These are phyloP conservation scores for Dendrothele bispora DNA, from an alignment of 768 basidiomycete species.

Conservation along the genomic window DNA sequence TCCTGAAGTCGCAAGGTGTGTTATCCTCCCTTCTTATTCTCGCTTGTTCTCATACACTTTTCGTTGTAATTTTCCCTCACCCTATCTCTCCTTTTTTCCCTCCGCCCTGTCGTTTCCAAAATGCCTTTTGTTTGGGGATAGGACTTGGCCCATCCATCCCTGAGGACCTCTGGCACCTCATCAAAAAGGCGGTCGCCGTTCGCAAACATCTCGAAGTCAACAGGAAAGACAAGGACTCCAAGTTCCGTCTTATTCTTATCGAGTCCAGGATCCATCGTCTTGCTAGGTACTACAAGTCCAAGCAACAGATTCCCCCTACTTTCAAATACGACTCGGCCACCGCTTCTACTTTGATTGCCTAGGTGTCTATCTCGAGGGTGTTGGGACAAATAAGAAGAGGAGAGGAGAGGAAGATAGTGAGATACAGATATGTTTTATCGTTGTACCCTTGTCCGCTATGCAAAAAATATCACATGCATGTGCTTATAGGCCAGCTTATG, in stretches of 20 bases:
- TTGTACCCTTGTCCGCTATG: too few relatives aligned
- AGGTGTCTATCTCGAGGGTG: slow-evolving; percentile 26
- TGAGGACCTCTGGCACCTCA: slow-evolving; percentile 98
- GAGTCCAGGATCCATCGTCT: slow-evolving; percentile 98
- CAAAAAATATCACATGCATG: too few relatives aligned
- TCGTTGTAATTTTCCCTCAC: slow-evolving; percentile 14
- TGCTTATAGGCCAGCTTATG: too few relatives aligned
- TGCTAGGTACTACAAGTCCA: slow-evolving; percentile 98
- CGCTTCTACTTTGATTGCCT: slow-evolving; percentile 89
- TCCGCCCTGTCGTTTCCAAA: slow-evolving; percentile 22
- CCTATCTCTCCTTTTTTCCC: slow-evolving; percentile 13
- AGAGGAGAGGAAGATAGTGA: too few relatives aligned
- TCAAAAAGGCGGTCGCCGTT: slow-evolving; percentile 99
- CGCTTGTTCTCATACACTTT: slow-evolving; percentile 40
- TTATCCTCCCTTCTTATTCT: slow-evolving; percentile 15
- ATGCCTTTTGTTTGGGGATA: slow-evolving; percentile 63
- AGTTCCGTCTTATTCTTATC: slow-evolving; percentile 89
- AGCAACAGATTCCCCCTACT: slow-evolving; percentile 95
- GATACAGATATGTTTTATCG: too few relatives aligned
- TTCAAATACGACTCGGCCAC: slow-evolving; percentile 99
- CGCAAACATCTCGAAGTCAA: slow-evolving; percentile 98
- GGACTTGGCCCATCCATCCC: slow-evolving; percentile 97
- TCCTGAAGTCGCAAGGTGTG: slow-evolving; percentile 92
- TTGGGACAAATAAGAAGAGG: too few relatives aligned
- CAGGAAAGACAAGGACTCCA: slow-evolving; percentile 99